Evolutionary conservation across 257 asterid species (phyloP), one percentile per base, ranked within the genome.

Genomic region (Paraleonurus japonicus): DNA sequence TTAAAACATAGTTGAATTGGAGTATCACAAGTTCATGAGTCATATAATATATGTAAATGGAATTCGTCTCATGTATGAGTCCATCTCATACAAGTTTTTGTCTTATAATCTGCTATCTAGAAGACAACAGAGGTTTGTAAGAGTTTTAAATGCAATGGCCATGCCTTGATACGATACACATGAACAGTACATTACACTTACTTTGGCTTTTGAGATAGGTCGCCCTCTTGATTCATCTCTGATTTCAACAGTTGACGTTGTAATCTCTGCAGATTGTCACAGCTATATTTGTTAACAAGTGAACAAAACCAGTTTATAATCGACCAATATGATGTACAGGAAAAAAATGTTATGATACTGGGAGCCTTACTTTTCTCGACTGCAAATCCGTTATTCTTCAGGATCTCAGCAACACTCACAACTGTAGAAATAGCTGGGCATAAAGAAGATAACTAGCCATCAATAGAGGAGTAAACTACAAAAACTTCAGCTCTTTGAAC

Each of bases 191-290:
- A 60, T 9, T 23, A 45, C 26, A 74, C 87, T 85, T 72, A 86
- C 96, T 77, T 82, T 85, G 19, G 92, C 92, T 76, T 88, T 85
- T 17, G 87, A 78, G 75, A 82, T 61, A n/a, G 88, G 89, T 4
- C 90, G 81, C 15, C 89, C 89, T 76, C 88, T 79, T 33, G 87
- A 69, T 66, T 84, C 95, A 78, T 88, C 87, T 65, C 79, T 78
- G 76, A 86, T 84, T 57, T 89, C 92, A 80, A 85, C 88, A 30
- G 89, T 88, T 22, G 91, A 86, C 66, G 92, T 88, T 75, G 65
- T 75, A 61, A 85, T 84, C 83, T 84, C 92, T 89, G 86, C 83
- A 76, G 15, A 28, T 48, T 54, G 37, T 37, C 19, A 76, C 5
- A 67, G 2, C 15, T 23, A 37, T 23, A 27, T 47, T 66, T 67